These are phyloP conservation scores for Dichomitus squalens DNA, from an alignment of 1,284 basidiomycete species.

Conservation along the genomic window DNA sequence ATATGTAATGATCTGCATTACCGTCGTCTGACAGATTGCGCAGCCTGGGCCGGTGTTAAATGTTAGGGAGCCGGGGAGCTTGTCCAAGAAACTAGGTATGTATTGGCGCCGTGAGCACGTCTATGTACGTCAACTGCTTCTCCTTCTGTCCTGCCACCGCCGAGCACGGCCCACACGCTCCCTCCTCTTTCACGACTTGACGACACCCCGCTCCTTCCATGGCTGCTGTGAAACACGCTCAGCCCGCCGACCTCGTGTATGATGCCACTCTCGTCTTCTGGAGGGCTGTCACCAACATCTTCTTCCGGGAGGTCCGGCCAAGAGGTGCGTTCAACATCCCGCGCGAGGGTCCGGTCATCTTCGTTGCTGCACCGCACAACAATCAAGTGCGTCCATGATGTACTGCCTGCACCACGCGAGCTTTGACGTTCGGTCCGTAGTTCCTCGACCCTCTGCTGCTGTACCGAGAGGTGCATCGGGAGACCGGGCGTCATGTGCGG, in stretches of 20 bases:
- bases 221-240: constrained; percentile 13
- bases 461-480: constrained; percentile 85
- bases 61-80: no score
- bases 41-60: neutral
- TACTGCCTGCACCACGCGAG: constrained; percentile 1
- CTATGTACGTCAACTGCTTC: constrained; percentile 1
- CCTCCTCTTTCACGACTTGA: constrained; percentile 16
- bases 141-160: constrained; percentile 14
- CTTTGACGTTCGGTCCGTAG: constrained; percentile 42
- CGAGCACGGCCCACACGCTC: constrained; percentile 2
- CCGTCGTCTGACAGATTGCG: no score
- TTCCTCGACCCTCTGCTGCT: constrained; percentile 95
- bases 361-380: constrained; percentile 95
- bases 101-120: neutral
- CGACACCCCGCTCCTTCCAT: constrained; percentile 4
- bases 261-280: constrained; percentile 75
- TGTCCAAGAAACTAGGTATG: no score
- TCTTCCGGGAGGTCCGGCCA: constrained; percentile 96
- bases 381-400: constrained; percentile 71
- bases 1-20: constrained; percentile 10
- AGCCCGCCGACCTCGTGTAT: constrained; percentile 44
- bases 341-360: constrained; percentile 89
- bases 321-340: constrained; percentile 97
- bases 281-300: constrained; percentile 89
- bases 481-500: constrained; percentile 83